These are phyloP conservation scores for Mychonastes homosphaera DNA, from an alignment of 139 green algal genomes.

Conservation along the genomic window DNA sequence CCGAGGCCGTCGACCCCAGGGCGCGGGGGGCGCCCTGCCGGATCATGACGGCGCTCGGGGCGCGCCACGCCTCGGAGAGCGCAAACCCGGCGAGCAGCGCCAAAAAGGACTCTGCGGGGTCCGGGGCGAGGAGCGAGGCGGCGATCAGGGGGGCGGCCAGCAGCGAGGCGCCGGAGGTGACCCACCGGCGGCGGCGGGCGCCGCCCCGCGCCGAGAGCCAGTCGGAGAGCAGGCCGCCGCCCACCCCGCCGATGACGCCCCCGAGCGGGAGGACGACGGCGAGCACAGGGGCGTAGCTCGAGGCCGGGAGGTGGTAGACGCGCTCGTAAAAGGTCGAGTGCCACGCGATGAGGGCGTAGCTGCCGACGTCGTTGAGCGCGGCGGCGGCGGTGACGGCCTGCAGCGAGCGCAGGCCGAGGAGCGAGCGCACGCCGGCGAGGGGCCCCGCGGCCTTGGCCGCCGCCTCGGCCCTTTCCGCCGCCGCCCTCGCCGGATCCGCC, in stretches of 20 bases:
- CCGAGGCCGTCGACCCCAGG: conserved; percentile 54
- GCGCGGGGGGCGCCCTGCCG: conserved; percentile 20
- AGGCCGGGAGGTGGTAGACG: conserved; percentile 50
- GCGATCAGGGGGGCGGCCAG: conserved; percentile 61
- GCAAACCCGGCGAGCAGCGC: conserved; percentile 68
- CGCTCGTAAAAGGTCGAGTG: conserved; percentile 83
- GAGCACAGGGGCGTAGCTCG: conserved; percentile 71
- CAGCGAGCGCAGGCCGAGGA: conserved; percentile 39
- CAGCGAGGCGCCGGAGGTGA: conserved; percentile 34
- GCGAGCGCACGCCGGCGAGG: conserved; percentile 4
- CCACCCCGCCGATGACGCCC: conserved; percentile 74
- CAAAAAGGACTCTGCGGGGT: conserved; percentile 54
- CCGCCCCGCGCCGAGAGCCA: conserved; percentile 41
- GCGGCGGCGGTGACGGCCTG: conserved; percentile 59
- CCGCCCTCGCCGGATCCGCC: not conserved
- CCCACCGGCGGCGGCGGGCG: not conserved
- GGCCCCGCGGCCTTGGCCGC: not conserved
- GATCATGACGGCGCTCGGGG: conserved; percentile 65
- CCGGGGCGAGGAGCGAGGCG: conserved; percentile 41
- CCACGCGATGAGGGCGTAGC: conserved; percentile 78
- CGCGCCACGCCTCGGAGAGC: conserved; percentile 72
- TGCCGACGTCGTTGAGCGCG: conserved; percentile 76
- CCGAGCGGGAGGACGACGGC: conserved; percentile 70
- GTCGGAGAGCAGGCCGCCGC: conserved; percentile 64
- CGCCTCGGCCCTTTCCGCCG: not conserved